Base-by-base conservation (phyloP, 208 protist genomes). In the Crithidia mellificae region DNA sequence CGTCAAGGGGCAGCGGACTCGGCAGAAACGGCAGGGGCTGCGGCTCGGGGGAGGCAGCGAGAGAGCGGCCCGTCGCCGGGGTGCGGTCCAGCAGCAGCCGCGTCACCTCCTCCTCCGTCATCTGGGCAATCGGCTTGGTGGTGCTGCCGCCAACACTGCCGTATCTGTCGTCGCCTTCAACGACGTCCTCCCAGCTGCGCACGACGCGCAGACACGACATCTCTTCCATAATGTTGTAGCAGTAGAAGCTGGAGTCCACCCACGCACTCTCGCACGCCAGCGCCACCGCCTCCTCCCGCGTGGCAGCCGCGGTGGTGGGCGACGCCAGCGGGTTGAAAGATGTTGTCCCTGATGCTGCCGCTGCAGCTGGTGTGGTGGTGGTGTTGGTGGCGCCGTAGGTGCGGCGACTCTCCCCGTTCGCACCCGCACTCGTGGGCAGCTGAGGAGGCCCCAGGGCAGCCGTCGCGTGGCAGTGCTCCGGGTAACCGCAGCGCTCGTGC, bases 171-270 rank as follows among this genome's bases (percentile, higher is more conserved):
- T 15, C 50, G 8, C 29, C 34, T 1, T 44, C 54, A 2, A 19
- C 66, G 29, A 53, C 55, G 46, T 71, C 72, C 9, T 74, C 68
- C 17, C 32, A 53, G 5, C 57, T 63, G 22, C 46, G 56, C 49
- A 75, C 56, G 49, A 71, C 54, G 25, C 74, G 68, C 61, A 80
- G 57, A 34, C 56, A 68, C 29, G 68, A 57, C 55, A 80, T 64
- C 63, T 80, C 74, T 19, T 68, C 58, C 46, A 63, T 64, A 19
- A 80, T 64, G 53, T 74, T 74, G 63, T 80, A 80, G 51, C 68
- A 80, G 46, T 80, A 75, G 57, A 70, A 80, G 44, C 41, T 64
- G 12, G 68, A 72, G 32, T 80, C 64, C 55, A 75, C 63, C 68
- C 70, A 80, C n/a, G 74, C 68, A 22, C 65, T 72, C 30, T 75